Percentiles rank a stretch among this genome's conserved stretches.
These are phyloP conservation scores for Gentiana straminea DNA, from an alignment of 257 asterid genomes.

Conservation along the genomic window DNA sequence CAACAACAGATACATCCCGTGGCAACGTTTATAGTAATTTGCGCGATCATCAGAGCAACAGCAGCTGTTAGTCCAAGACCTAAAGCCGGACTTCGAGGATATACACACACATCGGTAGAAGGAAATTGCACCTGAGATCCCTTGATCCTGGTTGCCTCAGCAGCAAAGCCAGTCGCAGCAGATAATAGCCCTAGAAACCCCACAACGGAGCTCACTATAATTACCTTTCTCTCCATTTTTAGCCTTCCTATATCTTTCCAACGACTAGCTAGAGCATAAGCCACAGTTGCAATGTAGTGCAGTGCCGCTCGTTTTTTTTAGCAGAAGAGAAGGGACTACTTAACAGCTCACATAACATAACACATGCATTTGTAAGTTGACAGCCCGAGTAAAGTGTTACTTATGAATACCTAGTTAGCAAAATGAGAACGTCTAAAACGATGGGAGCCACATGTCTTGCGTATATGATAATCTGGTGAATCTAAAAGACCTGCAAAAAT, in stretches of 20 bases:
- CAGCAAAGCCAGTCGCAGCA: conserved; percentile 71
- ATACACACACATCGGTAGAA: conserved; percentile 57
- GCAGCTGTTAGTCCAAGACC: conserved; percentile 75
- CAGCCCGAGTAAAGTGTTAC: no score
- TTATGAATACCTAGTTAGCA: no score
- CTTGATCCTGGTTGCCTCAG: conserved; percentile 70
- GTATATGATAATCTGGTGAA: no score
- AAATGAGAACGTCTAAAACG: no score
- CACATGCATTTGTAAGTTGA: no score
- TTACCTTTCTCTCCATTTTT: conserved; percentile 47
- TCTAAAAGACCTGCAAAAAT: no score
- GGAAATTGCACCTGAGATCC: conserved; percentile 52
- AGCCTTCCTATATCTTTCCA: conserved; percentile 1
- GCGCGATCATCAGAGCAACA: conserved; percentile 70
- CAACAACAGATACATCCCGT: conserved; percentile 91
- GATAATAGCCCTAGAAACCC: conserved; percentile 58
- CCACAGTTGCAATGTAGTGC: no score
- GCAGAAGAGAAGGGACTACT: no score
- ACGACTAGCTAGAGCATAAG: background rate
- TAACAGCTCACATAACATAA: no score
- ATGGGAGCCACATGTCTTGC: no score
- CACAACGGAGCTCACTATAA: conserved; percentile 39
- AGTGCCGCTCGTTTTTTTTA: no score
- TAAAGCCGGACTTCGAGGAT: conserved; percentile 81
- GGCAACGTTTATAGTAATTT: conserved; percentile 53